A percentile compares a stretch with the other conserved stretches of the same genome.
phyloP scores from a whole-genome alignment of 108 stramenopile species.

The Cyclostephanos tholiformis region DNA sequence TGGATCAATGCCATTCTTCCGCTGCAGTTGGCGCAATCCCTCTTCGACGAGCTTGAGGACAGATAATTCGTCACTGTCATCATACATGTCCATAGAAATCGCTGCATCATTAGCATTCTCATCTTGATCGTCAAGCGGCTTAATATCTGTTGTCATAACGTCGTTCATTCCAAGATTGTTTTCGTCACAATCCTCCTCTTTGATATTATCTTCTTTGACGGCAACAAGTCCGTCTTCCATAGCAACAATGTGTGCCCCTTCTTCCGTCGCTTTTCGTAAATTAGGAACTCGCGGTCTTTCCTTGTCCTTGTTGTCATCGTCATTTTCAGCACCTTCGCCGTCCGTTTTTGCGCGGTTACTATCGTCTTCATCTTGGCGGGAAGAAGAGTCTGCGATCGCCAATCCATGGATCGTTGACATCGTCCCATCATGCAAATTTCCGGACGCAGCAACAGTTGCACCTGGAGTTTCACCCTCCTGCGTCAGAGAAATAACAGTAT shows the following conservation, averaged over 20 bases:
- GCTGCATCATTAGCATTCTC: not conserved
- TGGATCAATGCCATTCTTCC: constrained; percentile 24
- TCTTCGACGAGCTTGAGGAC: constrained; percentile 23
- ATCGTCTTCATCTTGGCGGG: not conserved
- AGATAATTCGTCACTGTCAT: not conserved
- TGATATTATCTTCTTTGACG: not conserved
- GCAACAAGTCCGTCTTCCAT: not conserved
- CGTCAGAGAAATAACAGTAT: not conserved
- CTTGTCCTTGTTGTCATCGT: not conserved
- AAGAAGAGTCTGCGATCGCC: not conserved
- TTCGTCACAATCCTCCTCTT: not conserved
- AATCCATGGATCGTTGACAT: too few species aligned
- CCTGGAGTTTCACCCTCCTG: not conserved
- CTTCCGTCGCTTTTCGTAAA: not conserved
- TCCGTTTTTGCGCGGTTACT: not conserved
- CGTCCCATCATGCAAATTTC: not conserved
- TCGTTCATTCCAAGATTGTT: not conserved
- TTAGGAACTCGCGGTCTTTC: not conserved
- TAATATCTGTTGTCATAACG: not conserved
- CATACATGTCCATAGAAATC: not conserved
- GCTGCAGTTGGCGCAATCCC: constrained; percentile 22
- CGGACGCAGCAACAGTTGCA: not conserved
- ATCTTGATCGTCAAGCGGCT: not conserved
- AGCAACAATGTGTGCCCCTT: not conserved
- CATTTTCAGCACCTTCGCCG: not conserved